These are phyloP conservation scores for Euphorbia peplus DNA, from an alignment of 345 rosid genomes.

Conservation along the genomic window DNA sequence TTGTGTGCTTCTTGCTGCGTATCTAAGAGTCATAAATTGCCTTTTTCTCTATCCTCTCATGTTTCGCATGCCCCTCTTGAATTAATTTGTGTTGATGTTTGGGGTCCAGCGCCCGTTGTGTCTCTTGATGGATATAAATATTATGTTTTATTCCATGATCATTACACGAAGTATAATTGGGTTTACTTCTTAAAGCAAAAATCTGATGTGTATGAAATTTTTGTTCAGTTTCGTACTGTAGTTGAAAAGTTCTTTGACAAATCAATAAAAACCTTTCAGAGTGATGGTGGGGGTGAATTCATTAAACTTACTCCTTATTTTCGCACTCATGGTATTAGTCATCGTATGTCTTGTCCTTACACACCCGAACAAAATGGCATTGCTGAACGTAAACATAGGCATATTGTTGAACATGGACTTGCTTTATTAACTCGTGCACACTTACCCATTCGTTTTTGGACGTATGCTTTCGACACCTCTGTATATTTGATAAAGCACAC, in stretches of 20 bases:
- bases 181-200: no score
- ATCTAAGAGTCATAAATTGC: background rate
- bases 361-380: background rate
- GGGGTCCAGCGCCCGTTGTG: background rate
- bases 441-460: background rate
- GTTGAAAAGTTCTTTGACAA: background rate
- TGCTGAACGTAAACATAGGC: no score
- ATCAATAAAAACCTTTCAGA: background rate
- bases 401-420: background rate
- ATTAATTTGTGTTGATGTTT: background rate
- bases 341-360: background rate
- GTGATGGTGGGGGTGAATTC: background rate
- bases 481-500: background rate
- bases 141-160: conserved; percentile 1
- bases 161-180: background rate
- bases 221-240: background rate
- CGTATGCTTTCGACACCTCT: background rate
- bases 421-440: background rate
- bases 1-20: background rate
- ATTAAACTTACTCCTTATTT: background rate
- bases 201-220: background rate
- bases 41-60: background rate
- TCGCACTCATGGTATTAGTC: background rate
- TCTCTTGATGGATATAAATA: background rate
- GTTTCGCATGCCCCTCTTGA: background rate